A percentile compares a stretch with the other conserved stretches of the same genome.
Evolutionary conservation across 768 basidiomycete genomes (phyloP).

Genomic region (Candolleomyces aberdarensis): DNA sequence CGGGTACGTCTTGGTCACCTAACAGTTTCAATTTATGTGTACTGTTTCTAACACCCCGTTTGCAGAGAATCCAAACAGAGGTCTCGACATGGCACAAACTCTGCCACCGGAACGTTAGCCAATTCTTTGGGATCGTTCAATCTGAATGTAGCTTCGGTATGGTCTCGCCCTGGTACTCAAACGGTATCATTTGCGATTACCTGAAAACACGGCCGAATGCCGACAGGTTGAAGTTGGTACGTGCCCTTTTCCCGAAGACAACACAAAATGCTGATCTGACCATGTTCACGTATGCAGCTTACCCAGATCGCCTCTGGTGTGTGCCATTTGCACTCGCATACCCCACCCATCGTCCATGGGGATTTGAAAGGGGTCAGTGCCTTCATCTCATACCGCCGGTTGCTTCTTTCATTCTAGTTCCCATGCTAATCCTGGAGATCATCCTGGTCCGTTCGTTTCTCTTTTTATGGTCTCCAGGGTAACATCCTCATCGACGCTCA

Average conservation of each 20-base stretch:
- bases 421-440: too few species aligned
- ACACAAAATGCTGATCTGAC: background rate
- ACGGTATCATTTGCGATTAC: constrained; percentile 53
- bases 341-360: constrained; percentile 55
- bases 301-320: constrained; percentile 56
- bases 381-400: background rate
- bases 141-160: constrained; percentile 51
- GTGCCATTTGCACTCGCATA: constrained; percentile 52
- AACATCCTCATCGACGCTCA: constrained; percentile 55
- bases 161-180: constrained; percentile 64
- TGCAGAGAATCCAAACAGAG: constrained; percentile 54
- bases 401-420: too few species aligned
- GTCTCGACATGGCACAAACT: constrained; percentile 56
- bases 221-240: constrained; percentile 47
- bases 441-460: too few species aligned
- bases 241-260: constrained; percentile 11
- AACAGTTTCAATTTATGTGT: background rate
- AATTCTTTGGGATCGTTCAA: constrained; percentile 53
- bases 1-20: constrained; percentile 30
- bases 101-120: constrained; percentile 52
- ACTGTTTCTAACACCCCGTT: background rate
- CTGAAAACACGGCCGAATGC: constrained; percentile 37
- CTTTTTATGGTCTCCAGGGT: constrained; percentile 28
- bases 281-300: constrained; percentile 29
- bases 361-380: constrained; percentile 56